Conservation (phyloP, 352 stramenopile genomes). For the Phytophthora europaea region DNA sequence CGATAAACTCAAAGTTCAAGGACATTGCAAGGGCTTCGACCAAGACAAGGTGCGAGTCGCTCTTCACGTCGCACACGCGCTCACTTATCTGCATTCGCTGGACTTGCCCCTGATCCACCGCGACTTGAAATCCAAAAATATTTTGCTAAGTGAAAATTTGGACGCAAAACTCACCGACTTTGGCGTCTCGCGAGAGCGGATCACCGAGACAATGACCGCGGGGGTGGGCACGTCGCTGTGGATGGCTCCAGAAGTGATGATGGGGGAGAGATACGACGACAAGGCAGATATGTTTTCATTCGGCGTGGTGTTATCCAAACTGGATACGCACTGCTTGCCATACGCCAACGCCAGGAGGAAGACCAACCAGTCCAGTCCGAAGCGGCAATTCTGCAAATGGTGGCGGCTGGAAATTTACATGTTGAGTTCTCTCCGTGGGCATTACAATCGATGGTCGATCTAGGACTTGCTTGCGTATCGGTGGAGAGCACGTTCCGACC, state of each 20-base stretch:
- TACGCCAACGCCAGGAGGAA: constrained; percentile 28
- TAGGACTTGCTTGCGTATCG: constrained; percentile 52
- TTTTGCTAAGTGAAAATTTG: constrained; percentile 45
- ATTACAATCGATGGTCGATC: constrained; percentile 40
- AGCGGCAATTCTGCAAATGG: constrained; percentile 51
- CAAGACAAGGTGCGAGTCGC: constrained; percentile 43
- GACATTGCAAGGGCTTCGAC: constrained; percentile 24
- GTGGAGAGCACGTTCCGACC: constrained; percentile 48
- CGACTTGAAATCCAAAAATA: constrained; percentile 73
- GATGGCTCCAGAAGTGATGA: too few relatives aligned
- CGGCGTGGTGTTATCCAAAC: constrained; percentile 51
- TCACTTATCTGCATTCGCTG: constrained; percentile 59
- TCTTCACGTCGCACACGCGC: constrained; percentile 45
- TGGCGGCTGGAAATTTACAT: constrained; percentile 46
- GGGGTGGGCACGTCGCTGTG: too few relatives aligned
- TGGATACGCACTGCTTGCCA: constrained; percentile 51
- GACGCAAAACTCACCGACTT: constrained; percentile 58
- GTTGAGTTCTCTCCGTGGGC: constrained; percentile 52
- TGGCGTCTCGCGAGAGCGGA: constrained; percentile 17
- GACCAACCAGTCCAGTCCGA: constrained; percentile 32
- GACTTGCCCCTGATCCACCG: constrained; percentile 51
- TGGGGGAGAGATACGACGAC: constrained; percentile 33
- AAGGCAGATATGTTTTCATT: constrained; percentile 62
- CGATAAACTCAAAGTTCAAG: constrained; percentile 7
- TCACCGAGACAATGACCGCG: constrained; percentile 33